Evolutionary conservation across 208 protist species (phyloP).

Genomic region (Trichomonas gallinae): DNA sequence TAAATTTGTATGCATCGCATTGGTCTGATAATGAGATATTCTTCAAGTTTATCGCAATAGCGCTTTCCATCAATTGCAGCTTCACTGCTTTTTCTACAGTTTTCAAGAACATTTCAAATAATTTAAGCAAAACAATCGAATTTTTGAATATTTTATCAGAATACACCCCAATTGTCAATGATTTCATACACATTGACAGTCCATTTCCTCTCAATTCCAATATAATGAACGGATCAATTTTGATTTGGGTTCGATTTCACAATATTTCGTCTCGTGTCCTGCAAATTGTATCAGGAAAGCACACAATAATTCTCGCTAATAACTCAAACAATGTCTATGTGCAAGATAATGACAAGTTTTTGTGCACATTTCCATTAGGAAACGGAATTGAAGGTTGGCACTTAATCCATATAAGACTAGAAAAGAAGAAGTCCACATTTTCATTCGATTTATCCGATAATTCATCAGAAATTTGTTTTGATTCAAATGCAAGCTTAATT

Average conservation of each 20-base stretch:
- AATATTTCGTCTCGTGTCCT: background rate
- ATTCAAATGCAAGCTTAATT: background rate
- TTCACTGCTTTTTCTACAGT: background rate
- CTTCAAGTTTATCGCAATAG: background rate
- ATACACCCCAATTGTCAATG: background rate
- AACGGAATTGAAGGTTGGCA: background rate
- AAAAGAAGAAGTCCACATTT: background rate
- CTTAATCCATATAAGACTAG: background rate
- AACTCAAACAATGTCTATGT: background rate
- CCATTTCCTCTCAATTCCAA: background rate
- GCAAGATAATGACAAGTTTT: background rate
- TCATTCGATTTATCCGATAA: background rate
- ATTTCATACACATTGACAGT: background rate
- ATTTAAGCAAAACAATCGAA: background rate
- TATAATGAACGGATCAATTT: background rate
- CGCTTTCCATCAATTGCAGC: background rate
- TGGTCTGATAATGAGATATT: background rate
- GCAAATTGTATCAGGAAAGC: background rate
- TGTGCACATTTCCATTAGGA: background rate
- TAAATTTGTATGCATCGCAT: background rate
- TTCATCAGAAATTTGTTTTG: background rate
- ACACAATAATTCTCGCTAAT: background rate
- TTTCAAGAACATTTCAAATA: background rate
- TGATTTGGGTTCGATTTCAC: background rate
- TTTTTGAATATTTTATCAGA: background rate